Evolutionary conservation across 768 basidiomycete species (phyloP).

Genomic region (Goffeauzyma gilvescens): DNA sequence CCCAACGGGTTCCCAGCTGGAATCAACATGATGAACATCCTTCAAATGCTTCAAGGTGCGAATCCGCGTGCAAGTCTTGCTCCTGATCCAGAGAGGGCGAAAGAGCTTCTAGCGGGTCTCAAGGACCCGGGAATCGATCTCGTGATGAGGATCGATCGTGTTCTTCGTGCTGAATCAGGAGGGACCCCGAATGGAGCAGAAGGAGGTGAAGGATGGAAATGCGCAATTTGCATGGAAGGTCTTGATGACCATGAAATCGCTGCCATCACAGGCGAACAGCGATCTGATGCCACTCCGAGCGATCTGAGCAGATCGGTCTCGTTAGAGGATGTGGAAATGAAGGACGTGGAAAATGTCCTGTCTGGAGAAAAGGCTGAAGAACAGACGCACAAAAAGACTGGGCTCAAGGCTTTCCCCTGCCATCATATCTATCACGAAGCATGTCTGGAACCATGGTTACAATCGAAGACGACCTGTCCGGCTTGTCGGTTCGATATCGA

Average conservation of each 20-base stretch:
- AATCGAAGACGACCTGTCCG: conserved; percentile 9
- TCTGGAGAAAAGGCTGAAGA: background rate
- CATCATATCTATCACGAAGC: conserved; percentile 10
- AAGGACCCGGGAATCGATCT: conserved; percentile 6
- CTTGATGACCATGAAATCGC: conserved; percentile 1
- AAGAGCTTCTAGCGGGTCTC: conserved; percentile 9
- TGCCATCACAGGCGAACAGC: no score
- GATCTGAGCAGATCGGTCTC: background rate
- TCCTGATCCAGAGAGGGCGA: conserved; percentile 8
- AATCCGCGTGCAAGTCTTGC: background rate
- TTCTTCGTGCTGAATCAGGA: conserved; percentile 2
- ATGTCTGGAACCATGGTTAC: conserved; percentile 9
- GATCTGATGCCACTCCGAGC: background rate
- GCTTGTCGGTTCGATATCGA: conserved; percentile 12
- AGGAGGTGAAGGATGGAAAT: conserved; percentile 8
- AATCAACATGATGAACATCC: no score
- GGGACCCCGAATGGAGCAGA: background rate
- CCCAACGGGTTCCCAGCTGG: no score
- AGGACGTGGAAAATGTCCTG: conserved; percentile 7
- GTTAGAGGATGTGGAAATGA: conserved; percentile 3
- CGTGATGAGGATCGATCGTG: conserved; percentile 7
- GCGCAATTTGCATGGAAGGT: conserved; percentile 10
- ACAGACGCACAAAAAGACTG: conserved; percentile 4
- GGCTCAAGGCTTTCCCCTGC: conserved; percentile 9
- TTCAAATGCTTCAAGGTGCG: no score